Base-by-base conservation (phyloP, 164 flowering plant species). In the Aristolochia contorta region DNA sequence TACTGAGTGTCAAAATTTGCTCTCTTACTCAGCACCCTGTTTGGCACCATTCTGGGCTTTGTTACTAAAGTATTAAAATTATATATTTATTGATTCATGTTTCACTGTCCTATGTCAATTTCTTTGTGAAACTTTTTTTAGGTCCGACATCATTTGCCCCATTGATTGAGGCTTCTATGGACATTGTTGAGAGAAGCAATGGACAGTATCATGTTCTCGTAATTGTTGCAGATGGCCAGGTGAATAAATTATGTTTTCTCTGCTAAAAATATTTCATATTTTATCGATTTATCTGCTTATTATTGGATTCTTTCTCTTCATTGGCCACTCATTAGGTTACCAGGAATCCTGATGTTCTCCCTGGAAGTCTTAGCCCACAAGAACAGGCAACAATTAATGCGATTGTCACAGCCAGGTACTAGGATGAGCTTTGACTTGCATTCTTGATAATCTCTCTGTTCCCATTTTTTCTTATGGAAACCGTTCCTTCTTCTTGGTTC, bases 61-160 rank as follows among this genome's bases (percentile, higher is more conserved):
- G 15, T 20, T 16, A 53, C 13, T 10, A 16, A 22, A 23, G 16
- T 53, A 12, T 10, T 10, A 12, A 12, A 5, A 22, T 23, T n/a
- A 20, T 13, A 5, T 6, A 21, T 22, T 23, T 23, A 12, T 9
- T 12, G 20, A 53, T 22, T 2, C 30, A n/a, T 27, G 8, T 52
- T 22, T 23, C 12, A 0, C 12, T 53, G 15, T 14, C 30, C 43
- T 37, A 37, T 10, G 7, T 37, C 43, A 37, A 1, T 37, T 37
- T 37, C 12, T 37, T 37, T 37, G 43, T 37, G 43, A 10, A 37
- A 37, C 18, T 56, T 20, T 16, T 56, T 32, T 24, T 69, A 90
- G 97, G 97, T 13, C 97, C 96, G 53, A 91, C 97, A 47, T 91
- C 97, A 33, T 91, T 86, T 79, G 87, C 96, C 50, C 93, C 97